These are phyloP conservation scores for Eremothecium cymbalariae DNA, from an alignment of 1,139 yeast genomes.

Conservation along the genomic window DNA sequence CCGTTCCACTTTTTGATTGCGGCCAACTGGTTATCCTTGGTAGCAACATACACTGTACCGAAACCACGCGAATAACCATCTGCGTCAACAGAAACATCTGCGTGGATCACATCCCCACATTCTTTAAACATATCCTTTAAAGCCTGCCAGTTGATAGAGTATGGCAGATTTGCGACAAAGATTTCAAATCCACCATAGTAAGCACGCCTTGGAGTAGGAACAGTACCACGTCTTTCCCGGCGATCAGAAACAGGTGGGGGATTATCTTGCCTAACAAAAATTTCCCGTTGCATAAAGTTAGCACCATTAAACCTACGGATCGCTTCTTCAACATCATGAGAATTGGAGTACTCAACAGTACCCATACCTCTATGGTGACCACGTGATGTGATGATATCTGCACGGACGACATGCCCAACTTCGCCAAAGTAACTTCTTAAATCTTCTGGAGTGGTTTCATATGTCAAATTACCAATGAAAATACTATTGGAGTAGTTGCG, in stretches of 20 bases:
- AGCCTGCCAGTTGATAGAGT: conserved; percentile 72
- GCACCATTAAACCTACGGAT: conserved; percentile 63
- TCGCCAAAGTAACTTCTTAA: conserved; percentile 50
- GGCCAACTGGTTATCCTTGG: conserved; percentile 50
- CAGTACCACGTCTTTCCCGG: conserved; percentile 14
- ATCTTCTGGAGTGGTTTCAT: conserved; percentile 51
- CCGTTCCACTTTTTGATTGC: conserved; percentile 62
- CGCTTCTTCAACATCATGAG: conserved; percentile 67
- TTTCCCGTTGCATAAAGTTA: conserved; percentile 65
- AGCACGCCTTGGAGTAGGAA: conserved; percentile 15
- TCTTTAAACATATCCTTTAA: conserved; percentile 75
- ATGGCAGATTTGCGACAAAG: conserved; percentile 79
- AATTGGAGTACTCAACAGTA: conserved; percentile 73
- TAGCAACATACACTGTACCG: conserved; percentile 64
- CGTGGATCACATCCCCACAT: conserved; percentile 69
- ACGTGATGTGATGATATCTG: conserved; percentile 76
- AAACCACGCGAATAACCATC: conserved; percentile 80
- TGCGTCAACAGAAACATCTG: conserved; percentile 63
- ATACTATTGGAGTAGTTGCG: conserved; percentile 64
- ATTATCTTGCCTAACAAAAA: conserved; percentile 83
- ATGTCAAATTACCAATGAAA: conserved; percentile 69
- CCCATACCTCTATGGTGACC: conserved; percentile 91
- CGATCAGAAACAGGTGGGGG: conserved; percentile 52
- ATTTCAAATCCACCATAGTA: conserved; percentile 49
- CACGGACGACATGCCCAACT: conserved; percentile 70